Percentiles rank a stretch among this genome's conserved stretches.
Conservation (phyloP, 1,284 basidiomycete genomes). For the Ceratobasidium sp. region DNA sequence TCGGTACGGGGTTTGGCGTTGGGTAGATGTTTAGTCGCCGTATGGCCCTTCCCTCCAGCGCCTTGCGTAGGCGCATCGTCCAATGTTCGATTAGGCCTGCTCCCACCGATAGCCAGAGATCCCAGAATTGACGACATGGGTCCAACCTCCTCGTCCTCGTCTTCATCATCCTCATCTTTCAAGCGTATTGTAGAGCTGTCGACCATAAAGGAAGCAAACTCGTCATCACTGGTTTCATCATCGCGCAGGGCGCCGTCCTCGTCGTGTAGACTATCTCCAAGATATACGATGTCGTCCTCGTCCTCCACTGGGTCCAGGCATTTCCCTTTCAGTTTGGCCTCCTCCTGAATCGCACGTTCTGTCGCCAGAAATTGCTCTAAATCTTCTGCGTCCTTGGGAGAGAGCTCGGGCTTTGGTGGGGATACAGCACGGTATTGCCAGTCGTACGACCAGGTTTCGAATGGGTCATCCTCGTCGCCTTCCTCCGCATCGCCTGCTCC, state of each 20-base stretch:
- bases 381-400: constrained; percentile 43
- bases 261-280: constrained; percentile 30
- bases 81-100: not conserved
- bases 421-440: constrained; percentile 18
- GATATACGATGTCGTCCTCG: constrained; percentile 39
- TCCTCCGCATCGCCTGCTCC: constrained; percentile 24
- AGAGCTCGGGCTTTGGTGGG: constrained; percentile 40
- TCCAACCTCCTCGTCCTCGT: constrained; percentile 26
- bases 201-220: constrained; percentile 24
- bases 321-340: constrained; percentile 21
- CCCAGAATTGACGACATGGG: constrained; percentile 38
- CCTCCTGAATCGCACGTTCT: constrained; percentile 39
- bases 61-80: not conserved
- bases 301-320: constrained; percentile 20
- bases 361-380: constrained; percentile 44
- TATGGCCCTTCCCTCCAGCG: not conserved
- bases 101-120: constrained; percentile 18
- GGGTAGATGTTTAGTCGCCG: too few relatives aligned
- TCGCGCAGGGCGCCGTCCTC: constrained; percentile 22
- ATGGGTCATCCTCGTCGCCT: constrained; percentile 32
- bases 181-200: constrained; percentile 21
- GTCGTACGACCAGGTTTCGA: constrained; percentile 24
- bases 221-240: constrained; percentile 37
- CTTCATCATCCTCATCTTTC: constrained; percentile 22
- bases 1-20: too few relatives aligned